Evolutionary conservation across 805 yeast genomes (phyloP).

Genomic region (Saccharomycopsis sp.): DNA sequence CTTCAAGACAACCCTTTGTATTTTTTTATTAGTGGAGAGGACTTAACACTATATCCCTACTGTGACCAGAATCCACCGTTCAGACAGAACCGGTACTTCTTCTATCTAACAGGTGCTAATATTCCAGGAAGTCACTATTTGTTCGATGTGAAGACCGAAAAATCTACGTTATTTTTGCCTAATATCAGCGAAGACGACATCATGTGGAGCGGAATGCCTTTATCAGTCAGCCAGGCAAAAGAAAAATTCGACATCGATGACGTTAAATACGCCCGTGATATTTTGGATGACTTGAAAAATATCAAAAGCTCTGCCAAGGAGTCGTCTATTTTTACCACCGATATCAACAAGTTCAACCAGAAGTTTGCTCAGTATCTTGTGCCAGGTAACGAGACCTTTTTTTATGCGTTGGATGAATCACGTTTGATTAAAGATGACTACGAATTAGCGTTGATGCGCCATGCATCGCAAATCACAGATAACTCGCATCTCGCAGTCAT

Average conservation of each 20-base stretch:
- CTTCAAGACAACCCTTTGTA: conserved; percentile 30
- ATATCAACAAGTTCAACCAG: conserved; percentile 41
- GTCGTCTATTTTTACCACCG: conserved; percentile 43
- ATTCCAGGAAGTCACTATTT: conserved; percentile 70
- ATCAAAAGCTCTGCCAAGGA: conserved; percentile 28
- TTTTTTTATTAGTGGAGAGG: conserved; percentile 57
- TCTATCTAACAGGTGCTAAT: conserved; percentile 76
- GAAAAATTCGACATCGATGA: conserved; percentile 73
- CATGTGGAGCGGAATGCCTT: conserved; percentile 94
- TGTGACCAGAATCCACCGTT: conserved; percentile 74
- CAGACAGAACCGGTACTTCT: conserved; percentile 89
- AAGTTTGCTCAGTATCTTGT: conserved; percentile 33
- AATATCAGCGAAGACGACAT: conserved; percentile 81
- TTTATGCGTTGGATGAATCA: conserved; percentile 79
- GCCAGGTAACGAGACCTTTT: conserved; percentile 42
- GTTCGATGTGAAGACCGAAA: conserved; percentile 46
- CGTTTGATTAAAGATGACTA: conserved; percentile 77
- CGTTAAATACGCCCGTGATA: conserved; percentile 54
- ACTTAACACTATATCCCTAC: conserved; percentile 55
- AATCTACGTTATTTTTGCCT: conserved; percentile 71
- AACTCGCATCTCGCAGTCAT: conserved; percentile 86
- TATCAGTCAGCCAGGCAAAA: conserved; percentile 57
- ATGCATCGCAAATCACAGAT: conserved; percentile 81
- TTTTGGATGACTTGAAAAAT: conserved; percentile 33
- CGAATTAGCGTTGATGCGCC: conserved; percentile 69